Evolutionary conservation across 371 early-diverging fungal genomes (phyloP).

Genomic region (Apophysomyces variabilis): DNA sequence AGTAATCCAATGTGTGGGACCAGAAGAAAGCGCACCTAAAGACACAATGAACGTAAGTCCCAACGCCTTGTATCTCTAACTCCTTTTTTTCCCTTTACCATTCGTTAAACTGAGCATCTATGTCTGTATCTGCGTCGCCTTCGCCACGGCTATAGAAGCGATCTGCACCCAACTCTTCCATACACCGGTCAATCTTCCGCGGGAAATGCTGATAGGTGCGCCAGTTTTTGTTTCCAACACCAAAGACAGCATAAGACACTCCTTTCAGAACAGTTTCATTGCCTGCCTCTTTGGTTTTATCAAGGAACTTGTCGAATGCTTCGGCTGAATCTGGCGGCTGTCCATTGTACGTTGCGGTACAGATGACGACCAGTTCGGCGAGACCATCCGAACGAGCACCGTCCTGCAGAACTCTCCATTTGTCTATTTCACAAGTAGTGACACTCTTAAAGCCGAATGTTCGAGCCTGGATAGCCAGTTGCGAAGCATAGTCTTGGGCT

Average conservation of each 20-base stretch:
- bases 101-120: slow-evolving; percentile 53
- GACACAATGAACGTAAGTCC: not conserved
- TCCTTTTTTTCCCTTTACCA: slow-evolving; percentile 26
- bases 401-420: slow-evolving; percentile 47
- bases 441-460: slow-evolving; percentile 49
- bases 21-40: slow-evolving; percentile 50
- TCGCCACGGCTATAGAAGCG: slow-evolving; percentile 50
- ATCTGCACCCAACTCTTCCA: slow-evolving; percentile 55
- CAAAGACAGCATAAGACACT: slow-evolving; percentile 56
- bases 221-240: slow-evolving; percentile 65
- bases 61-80: no score
- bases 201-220: slow-evolving; percentile 64
- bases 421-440: slow-evolving; percentile 41
- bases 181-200: slow-evolving; percentile 33
- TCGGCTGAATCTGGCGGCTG: slow-evolving; percentile 63
- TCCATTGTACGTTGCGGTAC: slow-evolving; percentile 62
- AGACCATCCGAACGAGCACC: slow-evolving; percentile 34
- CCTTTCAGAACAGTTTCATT: slow-evolving; percentile 35
- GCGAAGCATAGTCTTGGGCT: slow-evolving; percentile 57
- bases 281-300: slow-evolving; percentile 24
- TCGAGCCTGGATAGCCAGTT: slow-evolving; percentile 45
- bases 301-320: slow-evolving; percentile 53
- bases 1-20: slow-evolving; percentile 34
- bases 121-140: slow-evolving; percentile 58
- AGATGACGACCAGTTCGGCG: slow-evolving; percentile 53